Conservation (phyloP, 371 early-diverging fungal genomes). For the Parasitella parasitica region DNA sequence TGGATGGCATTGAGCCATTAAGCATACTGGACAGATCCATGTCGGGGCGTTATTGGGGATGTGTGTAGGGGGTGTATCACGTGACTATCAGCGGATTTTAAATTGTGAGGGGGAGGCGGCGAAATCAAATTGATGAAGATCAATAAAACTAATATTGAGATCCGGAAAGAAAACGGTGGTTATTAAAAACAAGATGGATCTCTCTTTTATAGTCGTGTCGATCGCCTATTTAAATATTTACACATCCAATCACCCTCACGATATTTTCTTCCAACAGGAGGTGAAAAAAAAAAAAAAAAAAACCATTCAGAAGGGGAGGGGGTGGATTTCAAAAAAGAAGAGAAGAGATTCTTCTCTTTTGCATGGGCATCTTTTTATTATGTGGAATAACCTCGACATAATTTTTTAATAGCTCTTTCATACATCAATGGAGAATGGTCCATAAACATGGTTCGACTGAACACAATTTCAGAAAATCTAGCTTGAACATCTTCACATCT, state of each 20-base stretch:
- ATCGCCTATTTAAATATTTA: background rate
- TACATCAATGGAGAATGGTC: slow-evolving; percentile 74
- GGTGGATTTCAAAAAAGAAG: background rate
- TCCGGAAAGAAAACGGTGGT: slow-evolving; percentile 1
- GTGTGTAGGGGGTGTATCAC: background rate
- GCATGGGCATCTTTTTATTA: background rate
- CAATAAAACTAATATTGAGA: background rate
- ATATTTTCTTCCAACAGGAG: no score
- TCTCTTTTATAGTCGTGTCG: background rate
- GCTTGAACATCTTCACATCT: slow-evolving; percentile 67
- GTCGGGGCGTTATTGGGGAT: background rate
- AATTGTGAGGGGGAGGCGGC: background rate
- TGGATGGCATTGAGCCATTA: slow-evolving; percentile 13
- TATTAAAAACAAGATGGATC: background rate
- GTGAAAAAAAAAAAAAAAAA: background rate
- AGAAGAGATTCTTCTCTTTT: background rate
- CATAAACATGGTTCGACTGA: slow-evolving; percentile 69
- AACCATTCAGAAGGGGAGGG: background rate
- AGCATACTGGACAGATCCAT: slow-evolving; percentile 32
- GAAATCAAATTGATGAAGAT: background rate
- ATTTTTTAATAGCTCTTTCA: slow-evolving; percentile 43
- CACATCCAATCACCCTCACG: background rate
- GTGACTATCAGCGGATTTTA: background rate
- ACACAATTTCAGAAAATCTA: slow-evolving; percentile 66
- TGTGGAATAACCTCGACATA: slow-evolving; percentile 7